Evolutionary conservation across 2,329 filamentous ascomycete genomes (phyloP).

Genomic region (Cercospora sp.): DNA sequence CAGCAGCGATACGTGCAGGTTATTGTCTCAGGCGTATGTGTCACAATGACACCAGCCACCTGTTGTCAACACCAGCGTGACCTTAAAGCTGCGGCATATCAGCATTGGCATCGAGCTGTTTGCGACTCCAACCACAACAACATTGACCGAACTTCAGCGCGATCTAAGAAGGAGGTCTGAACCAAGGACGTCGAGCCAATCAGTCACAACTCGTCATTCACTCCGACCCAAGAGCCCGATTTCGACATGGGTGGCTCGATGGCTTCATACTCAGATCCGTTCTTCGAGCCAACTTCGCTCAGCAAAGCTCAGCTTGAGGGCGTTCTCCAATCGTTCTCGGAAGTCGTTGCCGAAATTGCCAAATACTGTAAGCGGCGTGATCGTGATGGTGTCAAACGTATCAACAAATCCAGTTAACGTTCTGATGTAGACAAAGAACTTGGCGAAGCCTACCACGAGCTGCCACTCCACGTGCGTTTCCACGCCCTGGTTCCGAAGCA

Average conservation of each 20-base stretch:
- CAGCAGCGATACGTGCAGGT: not conserved
- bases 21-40: conserved; percentile 12
- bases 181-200: not conserved
- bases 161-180: not conserved
- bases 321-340: conserved; percentile 4
- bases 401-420: not conserved
- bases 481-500: not conserved
- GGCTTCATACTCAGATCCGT: conserved; percentile 2
- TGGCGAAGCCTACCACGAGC: conserved; percentile 17
- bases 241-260: conserved; percentile 9
- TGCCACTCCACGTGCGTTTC: conserved; percentile 13
- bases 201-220: not conserved
- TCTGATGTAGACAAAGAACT: conserved; percentile 9
- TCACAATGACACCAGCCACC: conserved; percentile 12
- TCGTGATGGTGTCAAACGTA: not conserved
- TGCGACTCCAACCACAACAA: not conserved
- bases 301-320: conserved; percentile 10
- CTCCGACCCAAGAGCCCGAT: not conserved
- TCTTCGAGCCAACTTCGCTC: conserved; percentile 9
- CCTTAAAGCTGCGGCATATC: conserved; percentile 5
- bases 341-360: conserved; percentile 3
- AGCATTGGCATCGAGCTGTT: conserved; percentile 6
- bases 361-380: not conserved
- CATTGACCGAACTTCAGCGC: not conserved
- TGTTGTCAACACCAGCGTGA: not conserved